Evolutionary conservation across 305 asterid genomes (phyloP), one percentile per base, ranked within the genome.

Genomic region (Withania somnifera): DNA sequence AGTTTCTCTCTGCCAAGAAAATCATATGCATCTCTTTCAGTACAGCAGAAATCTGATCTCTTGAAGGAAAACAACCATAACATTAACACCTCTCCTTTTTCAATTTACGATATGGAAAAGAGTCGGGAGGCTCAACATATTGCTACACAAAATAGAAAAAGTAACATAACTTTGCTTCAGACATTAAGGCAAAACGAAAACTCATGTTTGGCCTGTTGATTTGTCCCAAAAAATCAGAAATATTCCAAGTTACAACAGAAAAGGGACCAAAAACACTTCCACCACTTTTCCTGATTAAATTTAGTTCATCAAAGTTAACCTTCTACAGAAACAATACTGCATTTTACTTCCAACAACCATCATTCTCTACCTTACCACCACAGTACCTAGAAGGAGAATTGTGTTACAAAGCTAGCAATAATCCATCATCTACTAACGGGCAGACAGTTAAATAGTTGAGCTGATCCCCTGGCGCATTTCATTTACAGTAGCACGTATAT

Each of bases 401-500:
- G 15, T 50, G 61, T 50, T 17, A 17, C 45, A 11, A 30, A 52
- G 88, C 85, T 78, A 47, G 85, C 64, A n/a, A 68, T 79, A 85
- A 63, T 78, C 86, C 84, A 61, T 73, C 85, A 77, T 67, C 85
- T 78, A 78, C 79, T 45, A 28, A 64, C 20, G 3, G 83, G 76
- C 83, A 80, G 73, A 60, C 53, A 40, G 76, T 66, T 50, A 80
- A 75, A 60, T 75, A 24, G 66, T 45, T 9, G 60, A 40, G 77
- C 76, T 73, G 69, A 80, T 83, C 83, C 53, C 85, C 79, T 76
- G 77, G 83, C 53, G 86, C 88, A 36, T 77, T 86, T 88, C 92
- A 91, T 88, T 88, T 91, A 90, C 95, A 91, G 88, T 90, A 93
- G 90, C 91, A 88, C 90, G 82, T 84, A 84, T 91, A 87, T 89